These are phyloP conservation scores for Podaxis rugospora DNA, from an alignment of 768 basidiomycete species.

Conservation along the genomic window DNA sequence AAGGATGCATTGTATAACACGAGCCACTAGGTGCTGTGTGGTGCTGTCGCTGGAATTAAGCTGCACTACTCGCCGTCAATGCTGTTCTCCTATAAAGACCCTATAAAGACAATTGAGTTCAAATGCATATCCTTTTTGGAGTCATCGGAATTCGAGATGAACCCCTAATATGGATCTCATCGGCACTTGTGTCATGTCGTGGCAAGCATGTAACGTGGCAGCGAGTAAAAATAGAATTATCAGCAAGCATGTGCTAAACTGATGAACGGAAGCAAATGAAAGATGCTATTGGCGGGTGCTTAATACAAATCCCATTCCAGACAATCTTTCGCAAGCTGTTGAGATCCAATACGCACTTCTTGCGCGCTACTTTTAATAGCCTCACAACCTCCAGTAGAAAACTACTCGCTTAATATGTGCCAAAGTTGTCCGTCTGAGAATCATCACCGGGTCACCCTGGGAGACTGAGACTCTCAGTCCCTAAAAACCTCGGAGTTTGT, in stretches of 20 bases:
- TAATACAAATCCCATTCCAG: neutral
- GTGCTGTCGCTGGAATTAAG: too few relatives aligned
- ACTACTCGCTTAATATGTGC: neutral
- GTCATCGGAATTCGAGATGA: neutral
- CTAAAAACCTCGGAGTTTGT: neutral
- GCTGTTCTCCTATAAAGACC: too few relatives aligned
- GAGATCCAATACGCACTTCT: neutral
- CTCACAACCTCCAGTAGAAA: neutral
- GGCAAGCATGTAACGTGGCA: neutral
- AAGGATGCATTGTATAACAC: too few relatives aligned
- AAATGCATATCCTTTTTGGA: neutral
- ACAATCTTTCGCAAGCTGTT: constrained; percentile 6
- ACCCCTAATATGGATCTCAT: constrained; percentile 1
- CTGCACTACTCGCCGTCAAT: too few relatives aligned
- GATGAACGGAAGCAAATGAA: neutral
- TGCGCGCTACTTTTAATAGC: neutral
- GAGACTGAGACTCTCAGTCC: neutral
- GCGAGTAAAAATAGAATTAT: constrained; percentile 1
- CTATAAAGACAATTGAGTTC: neutral
- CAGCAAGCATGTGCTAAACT: constrained; percentile 2
- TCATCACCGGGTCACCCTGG: neutral
- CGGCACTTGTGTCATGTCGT: neutral
- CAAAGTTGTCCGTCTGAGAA: neutral
- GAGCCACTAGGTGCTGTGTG: too few relatives aligned
- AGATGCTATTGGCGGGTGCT: neutral